Evolutionary conservation across 495 filamentous ascomycete species (phyloP), one percentile per base, ranked within the genome.

Genomic region (Acidomyces sp.): DNA sequence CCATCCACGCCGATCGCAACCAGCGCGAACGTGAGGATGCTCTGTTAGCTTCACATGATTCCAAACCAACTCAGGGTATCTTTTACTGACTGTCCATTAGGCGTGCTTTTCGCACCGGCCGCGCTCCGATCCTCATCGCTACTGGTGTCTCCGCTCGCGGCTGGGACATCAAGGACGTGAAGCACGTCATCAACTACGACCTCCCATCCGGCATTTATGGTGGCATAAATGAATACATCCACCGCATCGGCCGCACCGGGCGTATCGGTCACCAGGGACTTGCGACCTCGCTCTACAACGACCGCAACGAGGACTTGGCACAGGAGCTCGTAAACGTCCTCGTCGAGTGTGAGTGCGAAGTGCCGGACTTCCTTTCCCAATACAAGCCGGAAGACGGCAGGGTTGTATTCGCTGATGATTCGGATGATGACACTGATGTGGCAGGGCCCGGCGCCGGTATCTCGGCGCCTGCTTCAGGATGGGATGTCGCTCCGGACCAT

Each of bases 241-340:
- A 97, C 52, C 82, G 90, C 26, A 97, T 96, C 58, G 88, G 90
- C 34, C 86, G 90, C 41, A 97, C 90, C 47, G 90, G 82, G 33
- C 83, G 90, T 37, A 95, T 95, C 55, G 90, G 90, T 4, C 82
- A 94, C 35, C 68, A 70, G 33, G 90, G 90, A 13, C 61, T 85
- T 11, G 86, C 90, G 0, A 85, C 82, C 0, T 88, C 87, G 0
- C 94, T 97, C 62, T 95, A 80, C 66, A 84, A 76, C 51, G 70
- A 75, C 0, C 57, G 65, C 0, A 80, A 96, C 44, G 65, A 71
- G 34, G 71, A 50, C 4, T 29, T 54, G 23, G 42, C 19, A 5
- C 41, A 51, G 32, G 47, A 77, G 6, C 58, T 96, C 19, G 86
- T 80, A 19, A 85, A 84, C 54, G 71, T 84, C 12, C 66, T 97